phyloP scores from a whole-genome alignment of 2,329 filamentous ascomycete genomes.

The Fusarium tjaetaba region DNA sequence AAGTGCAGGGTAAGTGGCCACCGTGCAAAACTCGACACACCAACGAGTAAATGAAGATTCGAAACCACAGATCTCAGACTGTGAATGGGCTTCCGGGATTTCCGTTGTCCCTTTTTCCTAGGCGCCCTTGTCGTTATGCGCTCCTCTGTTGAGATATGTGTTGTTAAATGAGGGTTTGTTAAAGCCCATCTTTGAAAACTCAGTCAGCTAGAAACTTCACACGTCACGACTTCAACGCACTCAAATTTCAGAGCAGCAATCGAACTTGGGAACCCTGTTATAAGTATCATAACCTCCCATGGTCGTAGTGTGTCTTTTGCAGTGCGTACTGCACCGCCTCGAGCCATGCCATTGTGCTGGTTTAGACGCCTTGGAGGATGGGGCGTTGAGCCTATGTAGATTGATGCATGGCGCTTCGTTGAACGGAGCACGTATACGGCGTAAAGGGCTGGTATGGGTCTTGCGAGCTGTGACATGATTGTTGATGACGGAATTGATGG shows the following conservation, averaged over 20 bases:
- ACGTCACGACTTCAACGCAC: slow-evolving; percentile 58
- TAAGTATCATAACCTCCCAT: slow-evolving; percentile 90
- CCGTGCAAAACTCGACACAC: slow-evolving; percentile 79
- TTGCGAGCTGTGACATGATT: slow-evolving; percentile 55
- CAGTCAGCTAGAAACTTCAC: neutral
- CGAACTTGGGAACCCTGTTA: slow-evolving; percentile 88
- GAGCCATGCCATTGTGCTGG: slow-evolving; percentile 89
- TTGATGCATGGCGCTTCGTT: slow-evolving; percentile 72
- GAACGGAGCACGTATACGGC: slow-evolving; percentile 93
- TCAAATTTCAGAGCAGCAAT: slow-evolving; percentile 94
- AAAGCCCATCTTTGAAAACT: slow-evolving; percentile 79
- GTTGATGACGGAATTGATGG: neutral
- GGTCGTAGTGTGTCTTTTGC: slow-evolving; percentile 74
- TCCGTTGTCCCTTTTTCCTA: slow-evolving; percentile 60
- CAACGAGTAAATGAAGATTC: slow-evolving; percentile 83
- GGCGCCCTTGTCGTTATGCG: slow-evolving; percentile 65
- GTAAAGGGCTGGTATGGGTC: slow-evolving; percentile 86
- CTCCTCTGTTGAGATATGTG: slow-evolving; percentile 75
- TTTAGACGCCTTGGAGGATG: slow-evolving; percentile 84
- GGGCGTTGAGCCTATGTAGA: slow-evolving; percentile 94
- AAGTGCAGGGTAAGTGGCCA: slow-evolving; percentile 89
- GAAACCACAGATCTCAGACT: slow-evolving; percentile 76
- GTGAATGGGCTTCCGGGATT: slow-evolving; percentile 65
- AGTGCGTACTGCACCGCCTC: slow-evolving; percentile 84
- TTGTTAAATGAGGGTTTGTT: slow-evolving; percentile 83